A percentile compares a stretch with the other conserved stretches of the same genome.
Evolutionary conservation across 805 yeast genomes (phyloP).

Genomic region (Candida ponderosae): DNA sequence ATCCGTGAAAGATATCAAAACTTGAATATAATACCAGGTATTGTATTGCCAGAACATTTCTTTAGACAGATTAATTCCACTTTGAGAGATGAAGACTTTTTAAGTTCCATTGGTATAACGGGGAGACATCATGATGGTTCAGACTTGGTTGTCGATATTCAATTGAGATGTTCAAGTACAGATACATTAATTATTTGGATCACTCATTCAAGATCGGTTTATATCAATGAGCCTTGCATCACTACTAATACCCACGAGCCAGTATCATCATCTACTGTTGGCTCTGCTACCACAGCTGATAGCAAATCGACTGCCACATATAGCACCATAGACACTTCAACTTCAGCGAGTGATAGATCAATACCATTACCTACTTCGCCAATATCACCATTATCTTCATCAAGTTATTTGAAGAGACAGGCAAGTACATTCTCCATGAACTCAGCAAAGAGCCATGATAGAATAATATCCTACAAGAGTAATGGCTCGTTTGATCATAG

Average conservation of each 20-base stretch:
- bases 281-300: too few relatives aligned
- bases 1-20: slow-evolving; percentile 28
- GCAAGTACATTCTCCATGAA: neutral
- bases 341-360: neutral
- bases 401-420: too few relatives aligned
- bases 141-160: slow-evolving; percentile 62
- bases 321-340: slow-evolving; percentile 1
- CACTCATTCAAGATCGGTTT: slow-evolving; percentile 58
- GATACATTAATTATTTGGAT: slow-evolving; percentile 72
- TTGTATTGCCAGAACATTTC: slow-evolving; percentile 86
- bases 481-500: neutral
- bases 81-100: slow-evolving; percentile 35
- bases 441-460: neutral
- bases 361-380: too few relatives aligned
- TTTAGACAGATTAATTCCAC: slow-evolving; percentile 54
- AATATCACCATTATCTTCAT: too few relatives aligned
- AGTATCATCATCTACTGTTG: neutral
- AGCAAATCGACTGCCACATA: too few relatives aligned
- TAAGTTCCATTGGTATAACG: slow-evolving; percentile 58
- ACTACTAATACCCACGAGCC: too few relatives aligned
- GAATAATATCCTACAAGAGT: neutral
- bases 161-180: slow-evolving; percentile 58
- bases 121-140: slow-evolving; percentile 71
- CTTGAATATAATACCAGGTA: slow-evolving; percentile 45
- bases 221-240: slow-evolving; percentile 1